These are phyloP conservation scores for Plasmopara muralis DNA, from an alignment of 352 stramenopile species.

Conservation along the genomic window DNA sequence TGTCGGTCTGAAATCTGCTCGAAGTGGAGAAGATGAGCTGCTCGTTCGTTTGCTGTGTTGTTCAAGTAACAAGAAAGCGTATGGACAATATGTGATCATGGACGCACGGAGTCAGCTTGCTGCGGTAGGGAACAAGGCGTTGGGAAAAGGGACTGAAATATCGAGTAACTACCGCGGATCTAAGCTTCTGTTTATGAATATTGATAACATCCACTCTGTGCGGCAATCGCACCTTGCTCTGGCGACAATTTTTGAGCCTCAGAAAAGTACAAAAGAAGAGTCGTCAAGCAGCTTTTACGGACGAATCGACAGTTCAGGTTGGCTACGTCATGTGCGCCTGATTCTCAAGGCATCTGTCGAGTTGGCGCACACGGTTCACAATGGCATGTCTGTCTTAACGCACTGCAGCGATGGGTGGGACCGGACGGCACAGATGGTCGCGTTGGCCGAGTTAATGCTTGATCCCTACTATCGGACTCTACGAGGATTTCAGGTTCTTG, in stretches of 20 bases:
- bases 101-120: slow-evolving; percentile 78
- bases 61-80: slow-evolving; percentile 33
- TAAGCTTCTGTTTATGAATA: slow-evolving; percentile 96
- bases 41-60: slow-evolving; percentile 69
- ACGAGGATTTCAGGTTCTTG: slow-evolving; percentile 92
- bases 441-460: slow-evolving; percentile 94
- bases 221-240: slow-evolving; percentile 91
- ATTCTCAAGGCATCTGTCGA: slow-evolving; percentile 91
- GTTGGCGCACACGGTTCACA: slow-evolving; percentile 91
- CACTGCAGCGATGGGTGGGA: slow-evolving; percentile 99
- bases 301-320: slow-evolving; percentile 91
- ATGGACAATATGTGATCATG: slow-evolving; percentile 75
- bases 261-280: slow-evolving; percentile 76
- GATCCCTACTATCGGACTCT: slow-evolving; percentile 97
- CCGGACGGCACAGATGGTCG: slow-evolving; percentile 95
- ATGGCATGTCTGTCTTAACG: slow-evolving; percentile 92
- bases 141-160: slow-evolving; percentile 95
- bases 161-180: slow-evolving; percentile 91
- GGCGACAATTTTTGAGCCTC: slow-evolving; percentile 68
- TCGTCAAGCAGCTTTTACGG: slow-evolving; percentile 75
- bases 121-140: slow-evolving; percentile 81
- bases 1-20: slow-evolving; percentile 71
- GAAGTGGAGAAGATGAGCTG: slow-evolving; percentile 69
- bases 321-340: slow-evolving; percentile 92
- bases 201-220: slow-evolving; percentile 98